Percentiles rank a stretch among this genome's conserved stretches.
These are phyloP conservation scores for Psilocybe mexicana DNA, from an alignment of 1,284 basidiomycete species.

Conservation along the genomic window DNA sequence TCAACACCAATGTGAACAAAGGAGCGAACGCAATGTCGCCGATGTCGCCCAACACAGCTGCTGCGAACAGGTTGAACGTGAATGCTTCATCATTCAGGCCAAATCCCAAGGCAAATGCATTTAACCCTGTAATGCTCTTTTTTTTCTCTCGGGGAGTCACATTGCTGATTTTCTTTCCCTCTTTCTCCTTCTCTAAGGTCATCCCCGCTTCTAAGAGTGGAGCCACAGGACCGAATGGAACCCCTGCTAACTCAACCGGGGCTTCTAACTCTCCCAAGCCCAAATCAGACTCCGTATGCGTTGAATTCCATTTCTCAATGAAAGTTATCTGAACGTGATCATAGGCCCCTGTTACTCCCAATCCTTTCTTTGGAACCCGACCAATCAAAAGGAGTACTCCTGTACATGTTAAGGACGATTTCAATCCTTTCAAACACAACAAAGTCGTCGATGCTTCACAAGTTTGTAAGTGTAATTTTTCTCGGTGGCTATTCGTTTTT, in stretches of 20 bases:
- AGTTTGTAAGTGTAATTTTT: constrained; percentile 57
- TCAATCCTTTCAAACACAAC: constrained; percentile 89
- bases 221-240: constrained; percentile 7
- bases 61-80: constrained; percentile 58
- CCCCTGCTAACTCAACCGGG: constrained; percentile 2
- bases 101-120: constrained; percentile 76
- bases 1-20: constrained; percentile 24
- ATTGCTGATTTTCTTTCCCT: constrained; percentile 10
- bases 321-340: neutral
- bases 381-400: constrained; percentile 69
- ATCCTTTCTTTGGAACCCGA: constrained; percentile 87
- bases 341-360: constrained; percentile 46
- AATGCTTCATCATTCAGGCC: constrained; percentile 82
- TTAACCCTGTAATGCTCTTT: constrained; percentile 59
- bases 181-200: constrained; percentile 35
- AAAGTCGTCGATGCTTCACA: constrained; percentile 76
- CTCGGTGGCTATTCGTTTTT: neutral
- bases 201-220: constrained; percentile 49
- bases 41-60: constrained; percentile 43
- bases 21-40: constrained; percentile 34
- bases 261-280: constrained; percentile 61
- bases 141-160: constrained; percentile 24
- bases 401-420: constrained; percentile 89
- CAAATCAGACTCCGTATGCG: constrained; percentile 50
- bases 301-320: neutral